Base-by-base conservation (phyloP, 768 basidiomycete genomes). In the Lactarius hatsudake region DNA sequence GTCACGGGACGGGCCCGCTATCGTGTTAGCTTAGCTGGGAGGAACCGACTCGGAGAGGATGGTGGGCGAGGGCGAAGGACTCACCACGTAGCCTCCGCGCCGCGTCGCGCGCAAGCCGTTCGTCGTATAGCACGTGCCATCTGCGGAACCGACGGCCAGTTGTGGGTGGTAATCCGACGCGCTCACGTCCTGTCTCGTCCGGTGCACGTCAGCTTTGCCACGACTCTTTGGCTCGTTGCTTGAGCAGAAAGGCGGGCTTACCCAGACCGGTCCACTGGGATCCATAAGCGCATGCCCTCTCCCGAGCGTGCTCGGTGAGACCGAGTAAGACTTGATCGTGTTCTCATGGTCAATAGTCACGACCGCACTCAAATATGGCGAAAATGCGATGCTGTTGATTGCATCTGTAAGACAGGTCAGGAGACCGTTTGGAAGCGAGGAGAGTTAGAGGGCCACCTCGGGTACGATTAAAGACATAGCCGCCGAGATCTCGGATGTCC, bases 131-230 rank as follows among this genome's bases (percentile, higher is more conserved):
- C 88, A 89, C 0, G 87, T 80, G 0, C 96, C 96, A 76, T 98
- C 96, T 1, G 92, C 86, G 7, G 90, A 87, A 7, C 89, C 91
- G 17, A 89, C 84, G 0, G 90, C 91, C 5, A 96, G 77, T 74
- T 94, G 92, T 6, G 94, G 88, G 72, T 98, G 96, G 72, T 88
- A 90, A 56, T 96, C 91, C 0, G 95, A 96, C 1, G 87, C 81
- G 63, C 82, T 79, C 32, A 95, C 75, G 63, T 82, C 85, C 95
- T 96, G 72, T 2, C 32, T 10, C 38, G 7, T 20, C 42, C 53
- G 1, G n/a, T 6, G 17, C 53, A 55, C 20, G 34, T 67, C 38
- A 63, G 23, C 10, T 1, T 36, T 28, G 23, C 7, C 53, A 48
- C 32, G 30, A 12, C 18, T 20, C 17, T 30, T 20, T 32, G 54